Evolutionary conservation across 2,329 filamentous ascomycete species (phyloP), one percentile per base, ranked within the genome.

Genomic region (Venturia oleaginea): DNA sequence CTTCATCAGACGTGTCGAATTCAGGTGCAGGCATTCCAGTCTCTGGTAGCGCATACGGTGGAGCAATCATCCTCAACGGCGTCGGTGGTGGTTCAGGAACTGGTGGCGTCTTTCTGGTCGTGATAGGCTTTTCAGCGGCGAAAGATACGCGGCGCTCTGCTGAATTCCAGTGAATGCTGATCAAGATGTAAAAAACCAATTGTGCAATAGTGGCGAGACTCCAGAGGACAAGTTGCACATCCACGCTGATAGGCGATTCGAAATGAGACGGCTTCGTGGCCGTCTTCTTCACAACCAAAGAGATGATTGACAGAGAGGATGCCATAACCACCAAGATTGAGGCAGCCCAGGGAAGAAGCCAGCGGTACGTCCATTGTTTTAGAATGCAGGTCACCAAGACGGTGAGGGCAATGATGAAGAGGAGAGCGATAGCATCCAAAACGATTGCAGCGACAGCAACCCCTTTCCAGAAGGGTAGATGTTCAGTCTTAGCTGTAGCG

Each of bases 21-120:
- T 46, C 40, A 8, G 60, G 60, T 32, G 60, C 32, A 13, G 43
- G 43, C 30, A 32, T 51, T 32, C 30, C 30, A 27, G 60, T 37
- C n/a, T 51, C 60, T 15, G 59, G 59, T 5, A 62, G 60, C n/a
- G 40, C 60, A 37, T 30, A 62, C 19, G 37, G 60, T 38, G 60
- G 60, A 46, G 43, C 60, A 37, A 62, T 43, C n/a, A 62, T 62
- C 24, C 60, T 38, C 38, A 62, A 37, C 15, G 40, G 40, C 38
- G 43, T 62, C 15, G 60, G 60, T 24, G 40, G 60, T 32, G 60
- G 37, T 24, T 34, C 19, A 30, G 60, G 40, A 10, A 37, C n/a
- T 32, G 38, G 27, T 11, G 40, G 60, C 1, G 60, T 30, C 60
- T 46, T 43, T 24, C 19, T 62, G 3, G 37, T 62, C n/a, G 42